These are phyloP conservation scores for Albatrellus ellisii DNA, from an alignment of 768 basidiomycete species.

Conservation along the genomic window DNA sequence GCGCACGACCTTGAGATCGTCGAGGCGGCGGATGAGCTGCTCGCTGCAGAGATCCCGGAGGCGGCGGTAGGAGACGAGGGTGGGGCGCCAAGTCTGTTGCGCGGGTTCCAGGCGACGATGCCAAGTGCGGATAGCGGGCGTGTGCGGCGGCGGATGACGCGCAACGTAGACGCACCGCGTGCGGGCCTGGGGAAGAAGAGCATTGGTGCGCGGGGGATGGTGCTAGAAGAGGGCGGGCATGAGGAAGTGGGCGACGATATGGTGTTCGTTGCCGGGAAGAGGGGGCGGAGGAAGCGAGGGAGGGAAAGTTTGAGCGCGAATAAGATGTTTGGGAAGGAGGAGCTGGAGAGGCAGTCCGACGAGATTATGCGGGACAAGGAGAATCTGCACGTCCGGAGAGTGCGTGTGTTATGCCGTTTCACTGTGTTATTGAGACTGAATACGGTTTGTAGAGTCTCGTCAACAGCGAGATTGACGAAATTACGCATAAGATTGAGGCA, in stretches of 20 bases:
- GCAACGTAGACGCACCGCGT: slow-evolving; percentile 64
- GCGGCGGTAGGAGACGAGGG: slow-evolving; percentile 61
- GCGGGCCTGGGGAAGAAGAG: slow-evolving; percentile 74
- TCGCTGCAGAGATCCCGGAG: slow-evolving; percentile 61
- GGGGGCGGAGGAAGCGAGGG: slow-evolving; percentile 30
- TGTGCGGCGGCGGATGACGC: slow-evolving; percentile 60
- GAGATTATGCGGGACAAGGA: slow-evolving; percentile 90
- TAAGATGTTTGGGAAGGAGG: slow-evolving; percentile 71
- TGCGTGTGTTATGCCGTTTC: slow-evolving; percentile 20
- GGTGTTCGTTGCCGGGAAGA: slow-evolving; percentile 41
- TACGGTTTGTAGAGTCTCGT: slow-evolving; percentile 52
- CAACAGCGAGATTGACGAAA: slow-evolving; percentile 77
- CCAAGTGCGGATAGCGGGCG: slow-evolving; percentile 78
- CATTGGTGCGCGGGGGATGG: slow-evolving; percentile 62
- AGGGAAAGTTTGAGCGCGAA: slow-evolving; percentile 55
- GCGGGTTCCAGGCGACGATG: slow-evolving; percentile 91
- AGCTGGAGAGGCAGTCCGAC: slow-evolving; percentile 67
- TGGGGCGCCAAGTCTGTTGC: slow-evolving; percentile 64
- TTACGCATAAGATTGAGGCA: slow-evolving; percentile 80
- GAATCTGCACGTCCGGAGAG: slow-evolving; percentile 80
- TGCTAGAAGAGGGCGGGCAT: slow-evolving; percentile 33
- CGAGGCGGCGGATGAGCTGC: slow-evolving; percentile 69
- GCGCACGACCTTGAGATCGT: slow-evolving; percentile 77
- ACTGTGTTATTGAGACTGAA: not conserved
- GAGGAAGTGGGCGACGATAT: slow-evolving; percentile 55